Base-by-base conservation (phyloP, 495 filamentous ascomycete species). In the Trichoderma reesei region DNA sequence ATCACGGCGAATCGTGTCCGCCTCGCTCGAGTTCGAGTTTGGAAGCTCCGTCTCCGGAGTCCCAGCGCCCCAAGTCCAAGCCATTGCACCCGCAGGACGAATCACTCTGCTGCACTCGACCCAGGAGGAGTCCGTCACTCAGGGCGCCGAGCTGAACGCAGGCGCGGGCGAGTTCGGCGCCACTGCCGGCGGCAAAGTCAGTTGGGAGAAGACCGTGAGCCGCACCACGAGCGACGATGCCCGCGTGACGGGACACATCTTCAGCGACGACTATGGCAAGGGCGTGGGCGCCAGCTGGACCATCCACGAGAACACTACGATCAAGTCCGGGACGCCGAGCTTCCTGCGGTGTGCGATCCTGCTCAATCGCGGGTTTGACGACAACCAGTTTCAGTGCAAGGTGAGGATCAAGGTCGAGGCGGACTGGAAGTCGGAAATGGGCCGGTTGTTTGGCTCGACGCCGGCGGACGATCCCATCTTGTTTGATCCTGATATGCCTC, bases 391-490 rank as follows among this genome's bases (percentile, higher is more conserved):
- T 41, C 61, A 70, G 39, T 63, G 65, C 42, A 59, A 59, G 5
- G 54, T 72, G 46, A 68, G 63, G 11, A 72, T 74, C 20, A 56
- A 64, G 18, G 68, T 66, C 18, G 46, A 68, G 56, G 64, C 64
- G 1, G 71, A 74, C 41, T 66, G 67, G 65, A 69, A 66, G 41
- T 63, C 63, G 16, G 41, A 39, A 10, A 26, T 66, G 33, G 41
- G 51, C 41, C n/a, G 60, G 44, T 14, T 68, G 41, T 36, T 36
- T 56, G 51, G 51, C 31, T 56, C 51, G 14, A 66, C 59, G 7
- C 68, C 64, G 2, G 66, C 63, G n/a, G 68, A 73, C 46, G 71
- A 73, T 61, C 68, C 71, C 26, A 61, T 73, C 13, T 61, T 66
- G 31, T 73, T 68, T 39, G 64, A 72, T n/a, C 69, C 68, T 13